These are phyloP conservation scores for Fusarium verrucosum DNA, from an alignment of 2,329 filamentous ascomycete species.

Conservation along the genomic window DNA sequence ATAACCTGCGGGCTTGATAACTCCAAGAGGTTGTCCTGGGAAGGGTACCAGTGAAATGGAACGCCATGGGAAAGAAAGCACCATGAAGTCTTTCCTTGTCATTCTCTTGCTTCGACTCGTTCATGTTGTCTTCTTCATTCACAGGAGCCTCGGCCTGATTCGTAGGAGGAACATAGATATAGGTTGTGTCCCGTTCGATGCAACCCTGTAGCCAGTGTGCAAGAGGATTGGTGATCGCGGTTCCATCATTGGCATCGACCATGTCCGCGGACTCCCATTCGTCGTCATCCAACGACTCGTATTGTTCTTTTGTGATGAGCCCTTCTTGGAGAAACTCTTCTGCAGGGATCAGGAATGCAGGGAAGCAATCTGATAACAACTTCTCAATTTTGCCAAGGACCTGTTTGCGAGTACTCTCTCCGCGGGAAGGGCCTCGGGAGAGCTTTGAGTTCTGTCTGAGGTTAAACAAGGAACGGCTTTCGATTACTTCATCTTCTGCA, in stretches of 20 bases:
- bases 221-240: conserved; percentile 2
- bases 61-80: conserved; percentile 50
- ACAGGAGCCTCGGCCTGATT: conserved; percentile 15
- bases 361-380: conserved; percentile 45
- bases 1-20: conserved; percentile 18
- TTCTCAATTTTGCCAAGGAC: conserved; percentile 16
- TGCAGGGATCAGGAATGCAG: conserved; percentile 60
- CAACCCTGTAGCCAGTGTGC: conserved; percentile 29
- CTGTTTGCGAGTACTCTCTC: conserved; percentile 19
- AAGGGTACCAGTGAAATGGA: conserved; percentile 30
- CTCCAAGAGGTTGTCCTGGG: conserved; percentile 23
- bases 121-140: not conserved
- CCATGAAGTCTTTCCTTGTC: conserved; percentile 64
- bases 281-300: conserved; percentile 57
- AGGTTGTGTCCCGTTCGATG: conserved; percentile 32
- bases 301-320: conserved; percentile 71
- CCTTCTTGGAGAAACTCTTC: conserved; percentile 62
- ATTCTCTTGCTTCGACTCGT: conserved; percentile 23
- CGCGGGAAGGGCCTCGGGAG: not conserved
- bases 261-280: conserved; percentile 35
- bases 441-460: conserved; percentile 54
- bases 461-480: conserved; percentile 72
- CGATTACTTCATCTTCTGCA: conserved; percentile 72
- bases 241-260: not conserved
- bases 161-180: conserved; percentile 37